Evolutionary conservation across 2,329 filamentous ascomycete species (phyloP).

Genomic region (Colletotrichum gigasporum): DNA sequence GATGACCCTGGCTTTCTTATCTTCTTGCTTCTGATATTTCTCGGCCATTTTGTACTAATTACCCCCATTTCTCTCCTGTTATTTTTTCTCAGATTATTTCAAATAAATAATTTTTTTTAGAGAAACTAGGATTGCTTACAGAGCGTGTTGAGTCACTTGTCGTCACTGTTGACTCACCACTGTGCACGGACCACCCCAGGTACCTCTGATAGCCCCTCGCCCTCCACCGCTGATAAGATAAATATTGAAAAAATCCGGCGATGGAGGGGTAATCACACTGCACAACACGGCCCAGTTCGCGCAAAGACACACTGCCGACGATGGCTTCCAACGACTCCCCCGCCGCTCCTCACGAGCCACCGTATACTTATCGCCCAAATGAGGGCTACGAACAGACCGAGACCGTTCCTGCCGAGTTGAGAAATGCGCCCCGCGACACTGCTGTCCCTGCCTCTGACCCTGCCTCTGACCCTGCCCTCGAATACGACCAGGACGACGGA

Average conservation of each 20-base stretch:
- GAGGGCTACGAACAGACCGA: slow-evolving; percentile 53
- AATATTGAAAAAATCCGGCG: slow-evolving; percentile 21
- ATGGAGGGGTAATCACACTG: slow-evolving; percentile 24
- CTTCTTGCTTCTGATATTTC: too few relatives aligned
- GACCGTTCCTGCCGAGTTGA: slow-evolving; percentile 21
- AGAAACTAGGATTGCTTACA: too few relatives aligned
- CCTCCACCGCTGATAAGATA: slow-evolving; percentile 30
- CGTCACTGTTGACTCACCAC: slow-evolving; percentile 24
- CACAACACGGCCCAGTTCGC: not conserved
- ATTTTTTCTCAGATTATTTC: too few relatives aligned
- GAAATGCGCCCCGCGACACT: slow-evolving; percentile 10
- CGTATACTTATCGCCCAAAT: slow-evolving; percentile 54
- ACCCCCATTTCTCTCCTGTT: too few relatives aligned
- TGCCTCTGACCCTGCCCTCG: not conserved
- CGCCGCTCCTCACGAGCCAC: slow-evolving; percentile 55
- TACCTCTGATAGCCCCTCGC: too few relatives aligned
- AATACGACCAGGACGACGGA: too few relatives aligned
- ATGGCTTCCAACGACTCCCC: slow-evolving; percentile 40
- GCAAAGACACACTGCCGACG: not conserved
- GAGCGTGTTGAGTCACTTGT: not conserved
- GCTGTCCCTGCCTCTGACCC: too few relatives aligned
- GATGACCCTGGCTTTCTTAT: too few relatives aligned
- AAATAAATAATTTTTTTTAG: too few relatives aligned
- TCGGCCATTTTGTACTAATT: too few relatives aligned
- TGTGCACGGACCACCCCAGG: slow-evolving; percentile 16